These are phyloP conservation scores for Coprinellus micaceus DNA, from an alignment of 768 basidiomycete genomes.

Conservation along the genomic window DNA sequence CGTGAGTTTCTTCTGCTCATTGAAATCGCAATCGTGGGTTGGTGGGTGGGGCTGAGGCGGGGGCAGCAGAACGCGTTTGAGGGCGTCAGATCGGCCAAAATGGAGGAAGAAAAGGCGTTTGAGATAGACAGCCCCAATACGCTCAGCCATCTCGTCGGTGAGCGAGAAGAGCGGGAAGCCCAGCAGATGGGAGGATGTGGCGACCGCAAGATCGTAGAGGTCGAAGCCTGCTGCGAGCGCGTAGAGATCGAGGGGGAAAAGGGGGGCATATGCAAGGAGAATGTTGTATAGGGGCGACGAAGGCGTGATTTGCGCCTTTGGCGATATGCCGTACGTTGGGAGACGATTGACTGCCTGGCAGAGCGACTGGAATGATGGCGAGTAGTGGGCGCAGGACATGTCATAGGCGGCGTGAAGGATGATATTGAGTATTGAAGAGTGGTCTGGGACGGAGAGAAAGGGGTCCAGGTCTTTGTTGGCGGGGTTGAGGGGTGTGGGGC, in stretches of 20 bases:
- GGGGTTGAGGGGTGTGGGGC: slow-evolving; percentile 25
- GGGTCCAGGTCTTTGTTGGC: slow-evolving; percentile 43
- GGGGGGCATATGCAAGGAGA: slow-evolving; percentile 64
- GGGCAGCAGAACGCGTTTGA: slow-evolving; percentile 72
- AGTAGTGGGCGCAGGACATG: slow-evolving; percentile 70
- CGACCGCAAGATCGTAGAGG: slow-evolving; percentile 69
- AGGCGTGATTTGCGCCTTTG: slow-evolving; percentile 44
- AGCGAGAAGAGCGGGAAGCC: slow-evolving; percentile 64
- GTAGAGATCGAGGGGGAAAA: slow-evolving; percentile 69
- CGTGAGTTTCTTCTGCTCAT: slow-evolving; percentile 74
- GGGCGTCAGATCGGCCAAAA: slow-evolving; percentile 75
- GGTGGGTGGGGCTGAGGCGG: slow-evolving; percentile 78
- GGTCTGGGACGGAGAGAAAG: slow-evolving; percentile 57
- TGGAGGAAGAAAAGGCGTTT: slow-evolving; percentile 83
- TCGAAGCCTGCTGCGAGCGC: slow-evolving; percentile 64
- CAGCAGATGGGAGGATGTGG: slow-evolving; percentile 71
- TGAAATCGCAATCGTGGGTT: slow-evolving; percentile 61
- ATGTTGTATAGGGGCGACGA: slow-evolving; percentile 53
- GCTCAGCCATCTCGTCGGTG: slow-evolving; percentile 65
- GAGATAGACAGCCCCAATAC: slow-evolving; percentile 73
- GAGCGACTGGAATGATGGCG: slow-evolving; percentile 61
- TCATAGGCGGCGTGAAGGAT: slow-evolving; percentile 71
- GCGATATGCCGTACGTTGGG: slow-evolving; percentile 55
- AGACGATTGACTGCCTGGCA: slow-evolving; percentile 54
- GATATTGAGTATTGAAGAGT: slow-evolving; percentile 64